Base-by-base conservation (phyloP, 2,329 filamentous ascomycete genomes). In the Ilyonectria sp. region DNA sequence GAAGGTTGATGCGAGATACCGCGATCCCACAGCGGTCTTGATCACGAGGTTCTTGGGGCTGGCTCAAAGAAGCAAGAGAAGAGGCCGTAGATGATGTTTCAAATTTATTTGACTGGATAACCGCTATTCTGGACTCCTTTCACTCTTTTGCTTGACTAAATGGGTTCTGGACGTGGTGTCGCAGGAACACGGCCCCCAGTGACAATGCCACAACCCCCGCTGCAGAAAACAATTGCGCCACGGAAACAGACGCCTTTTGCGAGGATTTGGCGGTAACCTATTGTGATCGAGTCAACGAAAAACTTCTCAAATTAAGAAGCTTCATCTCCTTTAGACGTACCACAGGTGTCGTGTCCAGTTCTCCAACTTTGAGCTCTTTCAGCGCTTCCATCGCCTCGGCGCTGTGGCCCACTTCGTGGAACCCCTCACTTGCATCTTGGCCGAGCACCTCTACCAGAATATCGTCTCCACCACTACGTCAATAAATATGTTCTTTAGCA, bases 371-470 rank as follows among this genome's bases (percentile, higher is more conserved):
- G 26, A 67, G 29, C n/a, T 35, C 60, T 46, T 23, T 62, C 35
- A 63, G 26, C 13, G 46, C 43, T 21, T 63, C 64, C 33, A 55
- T 44, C 13, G 59, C 64, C 47, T 67, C 60, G 8, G 49, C 54
- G 9, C 64, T 67, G 23, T 67, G 64, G 17, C 63, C 56, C 9
- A 59, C 64, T 19, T 63, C 64, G 26, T 67, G 64, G 40, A 67
- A 67, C 29, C 53, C 64, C 26, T 65, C 63, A 26, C 49, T 65
- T 5, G 63, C 63, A 26, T 63, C 59, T 31, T 63, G 59, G 17
- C 59, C 64, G 5, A 58, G 35, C 4, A 63, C 59, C 15, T 63
- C 64, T 19, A 33, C 40, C 13, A 67, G 59, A 44, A 63, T 63
- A 49, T 67, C 64, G n/a, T 67, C 64, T 1, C 64, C 59, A 11